Percentiles rank a stretch among this genome's conserved stretches.
phyloP scores from a whole-genome alignment of 108 stramenopile species.

The Cyclotella atomus region DNA sequence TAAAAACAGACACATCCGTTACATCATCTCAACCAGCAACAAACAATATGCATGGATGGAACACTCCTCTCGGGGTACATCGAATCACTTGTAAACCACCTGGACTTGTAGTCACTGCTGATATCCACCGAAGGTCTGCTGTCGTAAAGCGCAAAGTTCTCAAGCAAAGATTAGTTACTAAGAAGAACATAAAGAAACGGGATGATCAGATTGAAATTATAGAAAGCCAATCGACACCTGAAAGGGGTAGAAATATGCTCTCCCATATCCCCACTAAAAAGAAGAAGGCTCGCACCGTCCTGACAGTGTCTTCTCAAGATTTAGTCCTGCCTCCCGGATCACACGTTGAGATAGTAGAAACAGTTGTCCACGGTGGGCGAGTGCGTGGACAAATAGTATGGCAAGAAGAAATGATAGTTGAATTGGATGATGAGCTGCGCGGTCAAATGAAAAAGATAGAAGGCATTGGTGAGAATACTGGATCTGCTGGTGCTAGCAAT shows the following conservation, averaged over 20 bases:
- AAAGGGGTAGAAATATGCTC: not conserved
- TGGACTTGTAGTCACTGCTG: constrained; percentile 41
- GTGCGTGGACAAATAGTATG: constrained; percentile 45
- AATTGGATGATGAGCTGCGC: constrained; percentile 25
- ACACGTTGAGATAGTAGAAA: constrained; percentile 43
- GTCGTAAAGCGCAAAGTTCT: constrained; percentile 38
- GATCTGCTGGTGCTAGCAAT: not conserved
- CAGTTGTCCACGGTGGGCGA: constrained; percentile 44
- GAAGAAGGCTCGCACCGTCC: constrained; percentile 13
- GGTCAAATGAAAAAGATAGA: constrained; percentile 3
- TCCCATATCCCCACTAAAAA: not conserved
- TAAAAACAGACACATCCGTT: not conserved
- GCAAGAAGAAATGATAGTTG: constrained; percentile 45
- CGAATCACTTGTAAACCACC: constrained; percentile 36
- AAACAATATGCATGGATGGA: constrained; percentile 37
- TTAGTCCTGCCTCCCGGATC: constrained; percentile 35
- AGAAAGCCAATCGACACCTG: not conserved
- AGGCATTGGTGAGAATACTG: not conserved
- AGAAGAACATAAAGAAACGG: not conserved
- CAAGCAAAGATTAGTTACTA: constrained; percentile 15
- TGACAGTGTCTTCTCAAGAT: constrained; percentile 25
- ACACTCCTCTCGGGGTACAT: constrained; percentile 46
- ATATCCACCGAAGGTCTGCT: constrained; percentile 39
- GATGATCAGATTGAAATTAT: too few relatives aligned
- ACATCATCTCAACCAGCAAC: not conserved